These are phyloP conservation scores for Ilyonectria mors-panacis DNA, from an alignment of 2,329 filamentous ascomycete species.

Conservation along the genomic window DNA sequence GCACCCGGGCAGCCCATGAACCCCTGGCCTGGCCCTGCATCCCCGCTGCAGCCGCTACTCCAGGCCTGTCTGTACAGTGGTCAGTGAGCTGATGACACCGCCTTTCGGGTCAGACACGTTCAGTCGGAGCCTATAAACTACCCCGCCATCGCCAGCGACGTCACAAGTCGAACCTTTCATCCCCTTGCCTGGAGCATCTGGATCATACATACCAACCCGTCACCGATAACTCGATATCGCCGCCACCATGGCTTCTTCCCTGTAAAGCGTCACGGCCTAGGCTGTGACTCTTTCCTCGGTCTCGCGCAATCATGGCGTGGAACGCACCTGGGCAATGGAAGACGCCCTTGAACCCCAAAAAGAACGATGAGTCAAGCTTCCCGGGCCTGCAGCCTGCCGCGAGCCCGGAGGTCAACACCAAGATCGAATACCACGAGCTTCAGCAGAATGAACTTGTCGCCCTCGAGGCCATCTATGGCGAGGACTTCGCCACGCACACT, in stretches of 20 bases:
- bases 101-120: conserved; percentile 32
- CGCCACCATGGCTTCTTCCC: conserved; percentile 61
- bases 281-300: conserved; percentile 64
- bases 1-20: conserved; percentile 35
- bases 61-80: conserved; percentile 6
- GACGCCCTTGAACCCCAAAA: conserved; percentile 59
- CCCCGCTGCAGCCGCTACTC: conserved; percentile 31
- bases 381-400: conserved; percentile 63
- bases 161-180: conserved; percentile 43
- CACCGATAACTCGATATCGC: conserved; percentile 29
- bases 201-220: conserved; percentile 31
- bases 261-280: conserved; percentile 67
- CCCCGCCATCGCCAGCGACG: conserved; percentile 46
- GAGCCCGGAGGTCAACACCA: conserved; percentile 59
- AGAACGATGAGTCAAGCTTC: conserved; percentile 65
- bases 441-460: conserved; percentile 92
- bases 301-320: conserved; percentile 65
- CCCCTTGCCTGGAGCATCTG: conserved; percentile 26
- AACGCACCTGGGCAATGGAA: conserved; percentile 65
- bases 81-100: conserved; percentile 40
- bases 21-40: conserved; percentile 45
- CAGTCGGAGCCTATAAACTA: conserved; percentile 35
- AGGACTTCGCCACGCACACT: conserved; percentile 85
- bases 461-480: conserved; percentile 88
- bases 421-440: conserved; percentile 82